Base-by-base conservation (phyloP, 1,284 basidiomycete species). In the Stereum hirsutum region DNA sequence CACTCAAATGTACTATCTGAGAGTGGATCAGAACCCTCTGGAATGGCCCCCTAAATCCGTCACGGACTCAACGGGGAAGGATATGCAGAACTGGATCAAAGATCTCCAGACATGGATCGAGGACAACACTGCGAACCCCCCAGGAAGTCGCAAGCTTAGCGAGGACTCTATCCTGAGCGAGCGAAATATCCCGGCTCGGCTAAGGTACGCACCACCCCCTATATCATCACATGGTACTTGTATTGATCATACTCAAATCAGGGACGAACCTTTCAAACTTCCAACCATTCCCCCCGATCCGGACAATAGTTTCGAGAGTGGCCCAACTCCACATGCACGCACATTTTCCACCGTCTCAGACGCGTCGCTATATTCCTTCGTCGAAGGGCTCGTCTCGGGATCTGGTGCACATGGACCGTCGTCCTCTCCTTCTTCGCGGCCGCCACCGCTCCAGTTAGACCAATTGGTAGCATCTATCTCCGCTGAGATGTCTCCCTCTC, bases 11-110 rank as follows among this genome's bases (percentile, higher is more conserved):
- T 79, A 82, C 43, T 76, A 95, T 24, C 72, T 98, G 57, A 92
- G 91, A 59, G 69, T 90, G 7, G 93, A 96, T 53, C 81, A 84
- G 50, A 98, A 98, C 57, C 91, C 91, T 1, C 72, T 97, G 30
- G 82, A 91, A 60, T 98, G 93, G 92, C 95, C 95, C 1, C 80
- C 83, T 19, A 74, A 66, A 52, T 48, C 57, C 48, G 66, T 79
- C 37, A 60, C 82, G 55, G 70, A 74, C 42, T 55, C 62, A 4
- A 54, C 65, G 14, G 61, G 69, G 43, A 69, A 66, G 52, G 74
- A 77, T 28, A n/a, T n/a, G n/a, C n/a, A n/a, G n/a, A n/a, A n/a
- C n/a, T 93, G 90, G 84, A 79, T 95, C 42, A 65, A 66, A 31
- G 65, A 65, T 45, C 57, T 96, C 49, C 82, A 87, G 59, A 66